phyloP scores from a whole-genome alignment of 306 rosid species.

The Trifolium subterraneum region DNA sequence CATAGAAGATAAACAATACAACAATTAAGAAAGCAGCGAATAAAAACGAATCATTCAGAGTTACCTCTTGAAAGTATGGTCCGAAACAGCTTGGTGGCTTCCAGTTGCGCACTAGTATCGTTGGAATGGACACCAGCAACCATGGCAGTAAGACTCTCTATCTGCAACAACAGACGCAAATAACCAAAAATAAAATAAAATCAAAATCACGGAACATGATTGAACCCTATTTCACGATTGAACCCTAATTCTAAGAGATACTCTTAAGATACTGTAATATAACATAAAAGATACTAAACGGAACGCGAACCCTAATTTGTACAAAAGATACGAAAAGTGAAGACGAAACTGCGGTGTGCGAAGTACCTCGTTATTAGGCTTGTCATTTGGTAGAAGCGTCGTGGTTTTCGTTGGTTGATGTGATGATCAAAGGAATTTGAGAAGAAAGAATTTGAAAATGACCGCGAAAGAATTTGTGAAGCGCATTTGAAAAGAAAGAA shows the following conservation, averaged over 20 bases:
- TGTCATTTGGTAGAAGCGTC: slow-evolving; percentile 71
- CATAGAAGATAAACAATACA: background rate
- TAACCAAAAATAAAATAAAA: background rate
- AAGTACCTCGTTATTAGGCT: slow-evolving; percentile 63
- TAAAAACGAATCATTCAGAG: background rate
- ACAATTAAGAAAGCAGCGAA: background rate
- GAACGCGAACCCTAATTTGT: slow-evolving; percentile 37
- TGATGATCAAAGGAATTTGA: background rate
- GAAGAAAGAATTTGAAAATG: slow-evolving; percentile 25
- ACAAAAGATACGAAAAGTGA: background rate
- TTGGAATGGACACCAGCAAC: slow-evolving; percentile 74
- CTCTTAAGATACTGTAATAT: too few relatives aligned
- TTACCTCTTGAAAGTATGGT: slow-evolving; percentile 78
- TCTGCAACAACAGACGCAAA: slow-evolving; percentile 44
- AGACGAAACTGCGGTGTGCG: too few relatives aligned
- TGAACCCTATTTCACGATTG: too few relatives aligned
- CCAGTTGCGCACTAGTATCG: slow-evolving; percentile 58
- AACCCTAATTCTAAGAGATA: slow-evolving; percentile 33
- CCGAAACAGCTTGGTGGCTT: slow-evolving; percentile 80
- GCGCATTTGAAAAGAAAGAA: too few relatives aligned
- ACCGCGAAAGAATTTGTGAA: slow-evolving; percentile 21
- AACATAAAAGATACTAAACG: background rate
- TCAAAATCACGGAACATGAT: background rate
- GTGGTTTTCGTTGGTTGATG: slow-evolving; percentile 38
- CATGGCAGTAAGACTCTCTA: slow-evolving; percentile 81